Conservation (phyloP, 345 rosid genomes). For the Lumnitzera littorea region DNA sequence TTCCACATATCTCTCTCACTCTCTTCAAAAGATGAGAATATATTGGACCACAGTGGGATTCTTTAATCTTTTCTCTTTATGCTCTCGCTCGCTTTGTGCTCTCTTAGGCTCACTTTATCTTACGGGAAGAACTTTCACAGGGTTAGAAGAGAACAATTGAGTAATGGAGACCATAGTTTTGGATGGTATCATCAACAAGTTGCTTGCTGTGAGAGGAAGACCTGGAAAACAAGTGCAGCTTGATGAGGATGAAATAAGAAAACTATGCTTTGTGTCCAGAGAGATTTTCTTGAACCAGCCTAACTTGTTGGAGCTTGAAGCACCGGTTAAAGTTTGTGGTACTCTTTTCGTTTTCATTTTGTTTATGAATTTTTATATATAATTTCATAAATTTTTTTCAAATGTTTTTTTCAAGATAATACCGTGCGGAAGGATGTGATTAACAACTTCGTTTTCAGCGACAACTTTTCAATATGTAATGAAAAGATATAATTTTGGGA, state of each 20-base stretch:
- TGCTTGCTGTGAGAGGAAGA: conserved; percentile 27
- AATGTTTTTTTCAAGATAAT: not conserved
- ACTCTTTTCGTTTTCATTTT: not conserved
- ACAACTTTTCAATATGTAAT: too few relatives aligned
- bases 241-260: conserved; percentile 31
- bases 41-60: too few relatives aligned
- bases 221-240: conserved; percentile 32
- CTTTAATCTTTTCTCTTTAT: too few relatives aligned
- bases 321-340: conserved; percentile 36
- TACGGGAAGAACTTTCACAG: too few relatives aligned
- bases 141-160: not conserved
- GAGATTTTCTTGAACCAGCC: conserved; percentile 28
- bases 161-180: conserved; percentile 21
- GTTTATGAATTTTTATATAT: not conserved
- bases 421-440: too few relatives aligned
- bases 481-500: too few relatives aligned
- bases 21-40: too few relatives aligned
- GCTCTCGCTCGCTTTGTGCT: too few relatives aligned
- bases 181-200: conserved; percentile 25
- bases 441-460: too few relatives aligned
- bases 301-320: conserved; percentile 30
- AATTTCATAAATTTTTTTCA: not conserved
- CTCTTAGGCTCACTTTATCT: too few relatives aligned
- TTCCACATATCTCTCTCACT: too few relatives aligned
- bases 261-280: conserved; percentile 20